Evolutionary conservation across 352 stramenopile genomes (phyloP), one percentile per base, ranked within the genome.

Genomic region (Globisporangium parvum): DNA sequence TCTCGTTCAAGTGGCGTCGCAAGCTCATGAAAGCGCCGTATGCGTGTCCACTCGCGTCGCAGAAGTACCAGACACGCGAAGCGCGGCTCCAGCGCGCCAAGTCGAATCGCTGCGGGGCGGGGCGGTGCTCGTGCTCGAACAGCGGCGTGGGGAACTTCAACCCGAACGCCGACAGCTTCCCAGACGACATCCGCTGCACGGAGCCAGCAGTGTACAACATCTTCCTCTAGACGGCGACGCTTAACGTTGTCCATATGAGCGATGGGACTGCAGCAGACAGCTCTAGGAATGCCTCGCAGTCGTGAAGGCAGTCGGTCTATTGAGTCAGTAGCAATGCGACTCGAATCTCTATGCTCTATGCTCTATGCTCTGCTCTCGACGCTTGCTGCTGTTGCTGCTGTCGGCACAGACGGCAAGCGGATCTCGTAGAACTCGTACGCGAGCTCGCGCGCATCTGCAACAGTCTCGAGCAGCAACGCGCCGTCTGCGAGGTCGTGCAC

Each of bases 351-450:
- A 14, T 37, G 31, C 31, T 37, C 28, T 33, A n/a, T n/a, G n/a
- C n/a, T n/a, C 31, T 37, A 37, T 37, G 31, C 31, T 37, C 31
- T 5, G 31, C 6, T 37, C 31, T 37, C 31, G 31, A 12, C 31
- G 31, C 12, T 8, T 37, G 31, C 31, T 37, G 31, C 31, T 37
- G 31, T 37, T 1, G 31, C 31, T 37, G 31, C 12, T 1, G 31
- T 12, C 31, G n/a, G 5, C 20, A n/a, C 20, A 11, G 41, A 6
- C 12, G 41, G 41, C 50, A 80, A 55, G 58, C 77, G 81, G 52
- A 94, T 94, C 65, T 91, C 80, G 59, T 94, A 94, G 55, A 88
- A 88, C 63, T 94, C 84, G 66, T 94, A 94, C 24, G 75, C 75
- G n/a, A 94, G 66, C 50, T 92, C 81, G 51, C 80, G 75, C 17